A percentile compares a stretch with the other conserved stretches of the same genome.
phyloP scores from a whole-genome alignment of 176 grass and related monocot genomes.

The Rhynchospora breviuscula region DNA sequence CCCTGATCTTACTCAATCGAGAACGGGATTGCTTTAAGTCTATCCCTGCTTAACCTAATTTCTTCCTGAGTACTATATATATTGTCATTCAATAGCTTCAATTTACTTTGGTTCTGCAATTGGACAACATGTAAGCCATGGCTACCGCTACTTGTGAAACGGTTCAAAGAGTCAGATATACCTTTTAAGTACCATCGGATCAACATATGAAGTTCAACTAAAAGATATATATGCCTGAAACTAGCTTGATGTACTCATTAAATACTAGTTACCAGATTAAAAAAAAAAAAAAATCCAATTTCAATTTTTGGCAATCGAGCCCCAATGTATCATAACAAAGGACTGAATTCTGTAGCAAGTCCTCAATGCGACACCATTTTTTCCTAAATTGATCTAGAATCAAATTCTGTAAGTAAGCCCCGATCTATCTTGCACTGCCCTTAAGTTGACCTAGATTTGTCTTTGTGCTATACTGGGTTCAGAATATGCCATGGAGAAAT shows the following conservation, averaged over 20 bases:
- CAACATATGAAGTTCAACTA: not conserved
- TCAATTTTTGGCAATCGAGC: not conserved
- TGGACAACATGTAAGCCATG: too few relatives aligned
- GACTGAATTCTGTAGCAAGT: not conserved
- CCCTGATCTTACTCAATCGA: not conserved
- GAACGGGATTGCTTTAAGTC: not conserved
- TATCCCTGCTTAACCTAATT: not conserved
- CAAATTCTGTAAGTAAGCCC: not conserved
- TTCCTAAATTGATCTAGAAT: not conserved
- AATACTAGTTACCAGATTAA: not conserved
- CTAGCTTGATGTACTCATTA: not conserved
- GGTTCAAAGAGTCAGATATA: not conserved
- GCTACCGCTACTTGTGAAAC: too few relatives aligned
- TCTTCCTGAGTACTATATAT: not conserved
- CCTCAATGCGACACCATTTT: not conserved
- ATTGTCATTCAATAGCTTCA: not conserved
- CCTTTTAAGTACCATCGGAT: not conserved
- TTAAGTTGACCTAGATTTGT: not conserved
- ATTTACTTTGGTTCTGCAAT: not conserved
- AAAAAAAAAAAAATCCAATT: not conserved
- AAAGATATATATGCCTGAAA: not conserved
- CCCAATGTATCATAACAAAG: not conserved
- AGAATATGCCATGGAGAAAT: not conserved
- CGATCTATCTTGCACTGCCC: not conserved
- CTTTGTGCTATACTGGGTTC: not conserved